Evolutionary conservation across 176 grass and related monocot species (phyloP).

Genomic region (Coix lacrymajobi): DNA sequence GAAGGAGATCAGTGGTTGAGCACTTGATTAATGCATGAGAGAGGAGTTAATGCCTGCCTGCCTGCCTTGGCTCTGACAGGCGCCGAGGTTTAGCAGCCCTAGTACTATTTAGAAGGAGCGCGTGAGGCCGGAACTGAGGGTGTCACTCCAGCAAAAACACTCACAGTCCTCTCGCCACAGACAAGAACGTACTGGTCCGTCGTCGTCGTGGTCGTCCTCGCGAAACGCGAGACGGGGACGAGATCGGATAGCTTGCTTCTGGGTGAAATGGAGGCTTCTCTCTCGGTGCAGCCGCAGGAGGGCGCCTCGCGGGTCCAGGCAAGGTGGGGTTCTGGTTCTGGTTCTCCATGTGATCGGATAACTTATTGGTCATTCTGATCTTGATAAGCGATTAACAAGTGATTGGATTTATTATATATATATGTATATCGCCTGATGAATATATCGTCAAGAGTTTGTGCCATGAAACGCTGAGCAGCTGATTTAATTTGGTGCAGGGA

Average conservation of each 20-base stretch:
- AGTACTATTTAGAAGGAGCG: neutral
- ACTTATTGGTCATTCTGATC: no score
- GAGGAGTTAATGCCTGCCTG: neutral
- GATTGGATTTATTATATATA: neutral
- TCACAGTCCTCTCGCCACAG: neutral
- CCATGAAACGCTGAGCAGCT: neutral
- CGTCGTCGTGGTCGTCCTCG: neutral
- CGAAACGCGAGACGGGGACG: neutral
- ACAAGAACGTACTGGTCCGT: neutral
- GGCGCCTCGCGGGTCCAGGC: neutral
- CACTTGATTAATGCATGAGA: neutral
- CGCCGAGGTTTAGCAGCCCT: no score
- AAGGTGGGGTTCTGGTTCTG: neutral
- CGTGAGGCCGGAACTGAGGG: no score
- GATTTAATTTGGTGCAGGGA: slow-evolving; percentile 27
- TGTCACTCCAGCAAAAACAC: neutral
- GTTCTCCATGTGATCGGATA: no score
- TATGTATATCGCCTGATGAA: neutral
- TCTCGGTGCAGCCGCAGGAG: neutral
- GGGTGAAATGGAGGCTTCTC: neutral
- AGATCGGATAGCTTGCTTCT: neutral
- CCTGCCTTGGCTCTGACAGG: neutral
- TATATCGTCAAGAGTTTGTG: neutral
- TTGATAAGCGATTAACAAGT: neutral
- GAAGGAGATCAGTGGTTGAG: neutral